Evolutionary conservation across 495 filamentous ascomycete species (phyloP).

Genomic region (Penicillium fimorum): DNA sequence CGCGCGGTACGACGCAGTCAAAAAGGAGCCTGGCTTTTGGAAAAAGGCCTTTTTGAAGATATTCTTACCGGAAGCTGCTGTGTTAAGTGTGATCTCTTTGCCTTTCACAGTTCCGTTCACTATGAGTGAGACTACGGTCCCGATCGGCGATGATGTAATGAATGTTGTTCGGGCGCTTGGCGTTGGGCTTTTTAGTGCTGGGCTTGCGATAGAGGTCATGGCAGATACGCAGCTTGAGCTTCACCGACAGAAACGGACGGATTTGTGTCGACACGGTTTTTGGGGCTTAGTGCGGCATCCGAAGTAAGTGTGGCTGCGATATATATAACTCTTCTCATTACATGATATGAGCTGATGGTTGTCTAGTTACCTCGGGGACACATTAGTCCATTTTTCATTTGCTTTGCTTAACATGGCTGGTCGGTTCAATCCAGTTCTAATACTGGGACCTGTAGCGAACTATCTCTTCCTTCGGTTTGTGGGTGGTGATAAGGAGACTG

Average conservation of each 20-base stretch:
- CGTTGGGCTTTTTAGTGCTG: slow-evolving; percentile 53
- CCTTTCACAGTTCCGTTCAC: slow-evolving; percentile 56
- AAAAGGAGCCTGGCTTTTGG: slow-evolving; percentile 54
- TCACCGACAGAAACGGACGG: slow-evolving; percentile 33
- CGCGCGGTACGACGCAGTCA: slow-evolving; percentile 49
- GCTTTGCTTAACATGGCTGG: slow-evolving; percentile 45
- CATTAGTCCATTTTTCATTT: slow-evolving; percentile 48
- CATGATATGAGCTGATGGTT: slow-evolving; percentile 6
- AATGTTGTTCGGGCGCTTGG: slow-evolving; percentile 42
- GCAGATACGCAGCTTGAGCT: slow-evolving; percentile 52
- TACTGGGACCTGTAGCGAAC: slow-evolving; percentile 56
- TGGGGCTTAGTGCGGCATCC: slow-evolving; percentile 61
- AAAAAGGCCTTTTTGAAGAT: slow-evolving; percentile 46
- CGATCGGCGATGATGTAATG: slow-evolving; percentile 10
- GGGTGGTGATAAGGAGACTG: slow-evolving; percentile 54
- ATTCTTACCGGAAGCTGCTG: slow-evolving; percentile 52
- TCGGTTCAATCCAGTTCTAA: slow-evolving; percentile 49
- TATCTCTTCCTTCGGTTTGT: slow-evolving; percentile 56
- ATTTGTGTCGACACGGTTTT: slow-evolving; percentile 51
- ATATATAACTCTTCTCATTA: not conserved
- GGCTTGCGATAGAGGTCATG: slow-evolving; percentile 52
- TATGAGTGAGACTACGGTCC: slow-evolving; percentile 11
- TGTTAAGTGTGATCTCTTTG: slow-evolving; percentile 53
- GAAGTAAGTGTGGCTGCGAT: slow-evolving; percentile 46
- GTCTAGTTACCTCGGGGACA: slow-evolving; percentile 56